These are phyloP conservation scores for Hortaea sp. DNA, from an alignment of 2,329 filamentous ascomycete species.

Conservation along the genomic window DNA sequence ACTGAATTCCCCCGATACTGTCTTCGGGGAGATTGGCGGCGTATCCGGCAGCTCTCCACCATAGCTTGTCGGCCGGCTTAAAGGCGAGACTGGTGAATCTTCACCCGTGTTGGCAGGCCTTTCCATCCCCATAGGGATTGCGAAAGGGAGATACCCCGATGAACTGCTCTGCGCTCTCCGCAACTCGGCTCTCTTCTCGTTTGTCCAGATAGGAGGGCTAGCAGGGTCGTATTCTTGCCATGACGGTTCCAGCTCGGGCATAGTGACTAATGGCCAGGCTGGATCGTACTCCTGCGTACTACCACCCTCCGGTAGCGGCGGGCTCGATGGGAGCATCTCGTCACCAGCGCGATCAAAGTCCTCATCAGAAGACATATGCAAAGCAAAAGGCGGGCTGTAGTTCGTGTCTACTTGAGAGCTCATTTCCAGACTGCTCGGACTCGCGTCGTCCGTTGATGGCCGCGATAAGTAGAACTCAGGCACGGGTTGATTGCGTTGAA, in stretches of 20 bases:
- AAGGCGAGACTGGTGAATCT: slow-evolving; percentile 7
- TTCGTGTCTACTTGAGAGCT: not conserved
- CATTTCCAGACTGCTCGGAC: slow-evolving; percentile 5
- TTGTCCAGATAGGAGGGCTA: slow-evolving; percentile 12
- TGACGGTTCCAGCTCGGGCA: slow-evolving; percentile 5
- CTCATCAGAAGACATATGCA: slow-evolving; percentile 7
- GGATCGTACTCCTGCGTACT: slow-evolving; percentile 19
- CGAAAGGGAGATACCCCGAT: slow-evolving; percentile 10
- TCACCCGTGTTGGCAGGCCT: not conserved
- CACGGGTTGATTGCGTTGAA: slow-evolving; percentile 7
- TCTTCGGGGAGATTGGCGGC: slow-evolving; percentile 31
- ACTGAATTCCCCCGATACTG: slow-evolving; percentile 12
- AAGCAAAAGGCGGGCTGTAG: slow-evolving; percentile 7
- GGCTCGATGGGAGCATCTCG: slow-evolving; percentile 16
- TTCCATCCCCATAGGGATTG: slow-evolving; percentile 1
- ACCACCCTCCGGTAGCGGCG: slow-evolving; percentile 10
- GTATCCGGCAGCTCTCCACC: slow-evolving; percentile 15
- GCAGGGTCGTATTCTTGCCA: slow-evolving; percentile 21
- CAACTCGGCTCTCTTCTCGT: not conserved
- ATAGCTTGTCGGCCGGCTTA: slow-evolving; percentile 10
- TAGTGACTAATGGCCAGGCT: slow-evolving; percentile 14
- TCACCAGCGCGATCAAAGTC: not conserved
- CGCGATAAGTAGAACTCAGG: slow-evolving; percentile 17
- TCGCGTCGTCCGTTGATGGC: slow-evolving; percentile 11
- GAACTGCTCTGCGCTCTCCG: slow-evolving; percentile 9